Evolutionary conservation across 169 alveolate species (phyloP).

Genomic region (Perkinsus olseni): DNA sequence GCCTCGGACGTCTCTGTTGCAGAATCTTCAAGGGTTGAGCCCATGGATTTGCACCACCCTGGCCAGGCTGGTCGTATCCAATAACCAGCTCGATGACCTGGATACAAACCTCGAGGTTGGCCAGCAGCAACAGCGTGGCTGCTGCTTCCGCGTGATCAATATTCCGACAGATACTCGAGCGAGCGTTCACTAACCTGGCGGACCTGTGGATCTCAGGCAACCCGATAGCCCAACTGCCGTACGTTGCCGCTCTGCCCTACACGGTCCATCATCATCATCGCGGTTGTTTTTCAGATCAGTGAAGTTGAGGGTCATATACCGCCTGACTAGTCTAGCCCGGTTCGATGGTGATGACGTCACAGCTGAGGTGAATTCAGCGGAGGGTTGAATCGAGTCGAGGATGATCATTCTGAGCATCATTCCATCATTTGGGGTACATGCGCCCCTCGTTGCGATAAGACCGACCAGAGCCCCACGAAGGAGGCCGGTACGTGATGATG

Average conservation of each 20-base stretch:
- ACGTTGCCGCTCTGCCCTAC: neutral
- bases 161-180: neutral
- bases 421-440: too few relatives aligned
- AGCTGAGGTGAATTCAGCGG: neutral
- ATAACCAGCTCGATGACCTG: too few relatives aligned
- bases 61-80: neutral
- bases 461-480: too few relatives aligned
- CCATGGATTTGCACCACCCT: neutral
- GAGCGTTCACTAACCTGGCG: neutral
- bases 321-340: neutral
- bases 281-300: neutral
- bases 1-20: neutral
- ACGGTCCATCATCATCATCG: neutral
- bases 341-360: neutral
- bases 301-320: neutral
- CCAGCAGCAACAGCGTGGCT: too few relatives aligned
- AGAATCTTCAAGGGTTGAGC: neutral
- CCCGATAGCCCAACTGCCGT: neutral
- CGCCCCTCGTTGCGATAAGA: too few relatives aligned
- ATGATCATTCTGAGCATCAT: too few relatives aligned
- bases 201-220: neutral
- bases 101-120: too few relatives aligned
- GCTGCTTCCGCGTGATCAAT: neutral
- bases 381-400: too few relatives aligned
- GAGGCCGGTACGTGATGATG: neutral